Evolutionary conservation across 306 rosid genomes (phyloP), one percentile per base, ranked within the genome.

Genomic region (Pyrus pyrifolia): DNA sequence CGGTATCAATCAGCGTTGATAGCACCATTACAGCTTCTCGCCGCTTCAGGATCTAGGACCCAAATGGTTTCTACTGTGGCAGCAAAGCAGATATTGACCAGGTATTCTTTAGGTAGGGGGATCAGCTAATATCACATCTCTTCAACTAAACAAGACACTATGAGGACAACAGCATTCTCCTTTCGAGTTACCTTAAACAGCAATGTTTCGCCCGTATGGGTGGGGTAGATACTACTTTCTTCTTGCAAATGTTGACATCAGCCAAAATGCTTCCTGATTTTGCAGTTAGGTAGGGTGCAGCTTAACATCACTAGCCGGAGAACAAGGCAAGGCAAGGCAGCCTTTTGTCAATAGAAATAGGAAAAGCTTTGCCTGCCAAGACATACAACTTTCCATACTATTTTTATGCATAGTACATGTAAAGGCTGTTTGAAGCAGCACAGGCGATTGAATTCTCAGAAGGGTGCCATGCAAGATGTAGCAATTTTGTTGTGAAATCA

Each of bases 401-500:
- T n/a, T 59, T 79, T 76, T 82, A 89, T 23, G 94, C 94, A 63
- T 87, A 86, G 72, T 89, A 89, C 90, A 87, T 82, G 81, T 85
- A 87, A 70, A 89, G 85, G 87, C 91, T 89, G 78, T 89, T 89
- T 68, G 90, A 83, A 76, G 94, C 91, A 76, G 94, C 94, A 72
- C 94, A 89, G 55, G 94, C 94, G 19, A 89, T 79, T 8, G 91
- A 82, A 75, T 89, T 87, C 70, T 87, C 91, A 8, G 90, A 76
- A 27, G 91, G 94, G 73, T 89, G 94, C 94, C 94, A 89, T 29
- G 91, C 94, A 64, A 89, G 85, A 78, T 86, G 94, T 35, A 89
- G 90, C 80, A 89, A 78, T 85, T 89, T 87, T 12, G 88, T 80
- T 3, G 91, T 44, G 79, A 86, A 89, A 85, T 87, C 94, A 33